Percentiles rank a stretch among this genome's conserved stretches.
Evolutionary conservation across 495 filamentous ascomycete species (phyloP).

Genomic region (Neurospora sublineolata): DNA sequence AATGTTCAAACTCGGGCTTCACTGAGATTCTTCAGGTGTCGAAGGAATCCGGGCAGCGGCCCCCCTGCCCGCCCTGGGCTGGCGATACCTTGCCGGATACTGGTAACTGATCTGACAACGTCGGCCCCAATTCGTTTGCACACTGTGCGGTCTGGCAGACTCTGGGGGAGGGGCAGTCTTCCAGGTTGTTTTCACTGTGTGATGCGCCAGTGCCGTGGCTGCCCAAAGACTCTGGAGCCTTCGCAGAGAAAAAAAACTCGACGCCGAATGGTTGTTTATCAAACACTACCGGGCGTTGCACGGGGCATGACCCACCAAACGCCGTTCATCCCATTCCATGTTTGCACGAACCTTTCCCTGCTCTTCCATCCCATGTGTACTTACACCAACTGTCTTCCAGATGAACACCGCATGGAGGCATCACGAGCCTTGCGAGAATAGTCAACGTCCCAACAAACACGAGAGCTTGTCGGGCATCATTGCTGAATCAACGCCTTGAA

Average conservation of each 20-base stretch:
- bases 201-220: background rate
- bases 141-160: background rate
- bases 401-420: background rate
- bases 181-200: background rate
- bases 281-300: background rate
- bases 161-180: background rate
- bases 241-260: background rate
- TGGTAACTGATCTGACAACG: background rate
- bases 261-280: background rate
- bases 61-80: background rate
- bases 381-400: background rate
- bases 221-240: background rate
- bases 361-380: background rate
- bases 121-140: background rate
- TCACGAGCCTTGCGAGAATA: background rate
- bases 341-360: background rate
- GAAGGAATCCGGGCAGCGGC: background rate
- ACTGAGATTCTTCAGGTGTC: background rate
- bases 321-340: background rate
- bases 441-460: background rate
- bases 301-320: background rate
- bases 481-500: background rate
- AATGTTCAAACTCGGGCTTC: background rate
- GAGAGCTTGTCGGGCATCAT: background rate
- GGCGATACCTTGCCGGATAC: background rate